phyloP scores from a whole-genome alignment of 371 early-diverging fungal genomes.

The Mortierella sp. region DNA sequence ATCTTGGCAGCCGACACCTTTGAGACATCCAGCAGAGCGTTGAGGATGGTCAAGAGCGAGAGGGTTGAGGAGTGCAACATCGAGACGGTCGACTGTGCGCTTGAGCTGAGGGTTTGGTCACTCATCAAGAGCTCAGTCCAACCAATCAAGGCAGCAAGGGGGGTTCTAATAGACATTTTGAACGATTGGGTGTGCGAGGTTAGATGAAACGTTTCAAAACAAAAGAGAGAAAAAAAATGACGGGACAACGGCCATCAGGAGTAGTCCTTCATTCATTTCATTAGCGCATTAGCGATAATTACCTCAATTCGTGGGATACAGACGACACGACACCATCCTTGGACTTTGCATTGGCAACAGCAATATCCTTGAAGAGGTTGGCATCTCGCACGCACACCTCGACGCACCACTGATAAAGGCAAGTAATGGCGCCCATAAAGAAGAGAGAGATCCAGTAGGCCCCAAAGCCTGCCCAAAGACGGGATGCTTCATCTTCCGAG shows the following conservation, averaged over 20 bases:
- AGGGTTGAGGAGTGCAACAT: constrained; percentile 60
- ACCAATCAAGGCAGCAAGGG: constrained; percentile 60
- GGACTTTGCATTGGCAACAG: constrained; percentile 56
- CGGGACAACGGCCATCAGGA: not conserved
- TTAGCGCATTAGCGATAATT: constrained; percentile 1
- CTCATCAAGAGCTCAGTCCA: constrained; percentile 63
- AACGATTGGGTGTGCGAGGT: not conserved
- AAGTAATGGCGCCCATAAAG: constrained; percentile 43
- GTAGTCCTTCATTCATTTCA: not conserved
- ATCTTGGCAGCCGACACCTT: constrained; percentile 61
- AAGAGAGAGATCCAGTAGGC: constrained; percentile 48
- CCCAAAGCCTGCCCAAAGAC: constrained; percentile 54
- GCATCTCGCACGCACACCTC: constrained; percentile 53
- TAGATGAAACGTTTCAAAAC: not conserved
- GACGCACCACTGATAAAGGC: constrained; percentile 55
- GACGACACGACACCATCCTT: constrained; percentile 57
- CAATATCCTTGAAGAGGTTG: constrained; percentile 55
- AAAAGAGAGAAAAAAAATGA: not conserved
- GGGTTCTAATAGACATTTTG: constrained; percentile 38
- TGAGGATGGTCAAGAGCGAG: constrained; percentile 58
- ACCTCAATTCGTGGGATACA: constrained; percentile 56
- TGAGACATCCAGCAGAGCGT: constrained; percentile 61
- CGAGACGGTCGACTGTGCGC: constrained; percentile 52
- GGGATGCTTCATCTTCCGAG: constrained; percentile 38
- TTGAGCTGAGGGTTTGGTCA: constrained; percentile 53